These are phyloP conservation scores for Zoysia pacifica DNA, from an alignment of 176 grass and related monocot genomes.

Conservation along the genomic window DNA sequence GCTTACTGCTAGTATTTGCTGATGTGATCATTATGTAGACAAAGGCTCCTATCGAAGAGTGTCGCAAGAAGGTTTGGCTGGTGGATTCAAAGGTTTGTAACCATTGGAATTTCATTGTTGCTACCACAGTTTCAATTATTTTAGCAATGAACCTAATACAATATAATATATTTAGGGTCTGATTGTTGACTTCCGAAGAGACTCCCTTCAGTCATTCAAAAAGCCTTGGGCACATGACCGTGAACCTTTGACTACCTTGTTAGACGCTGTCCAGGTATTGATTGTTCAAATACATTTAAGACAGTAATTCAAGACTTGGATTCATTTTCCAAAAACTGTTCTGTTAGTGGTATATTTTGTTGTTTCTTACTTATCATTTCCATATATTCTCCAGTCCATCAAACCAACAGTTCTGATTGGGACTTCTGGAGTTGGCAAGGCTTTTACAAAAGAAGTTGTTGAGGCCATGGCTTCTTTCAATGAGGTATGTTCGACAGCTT, in stretches of 20 bases:
- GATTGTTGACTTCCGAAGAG: slow-evolving; percentile 74
- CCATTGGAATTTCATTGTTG: slow-evolving; percentile 8
- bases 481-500: slow-evolving; percentile 47
- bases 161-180: slow-evolving; percentile 72
- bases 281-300: slow-evolving; percentile 29
- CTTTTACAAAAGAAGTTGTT: slow-evolving; percentile 86
- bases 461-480: slow-evolving; percentile 93
- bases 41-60: slow-evolving; percentile 83
- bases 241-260: slow-evolving; percentile 67
- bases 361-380: slow-evolving; percentile 34
- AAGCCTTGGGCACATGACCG: slow-evolving; percentile 92
- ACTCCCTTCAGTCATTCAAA: slow-evolving; percentile 87
- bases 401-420: slow-evolving; percentile 97
- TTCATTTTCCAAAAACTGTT: slow-evolving; percentile 13
- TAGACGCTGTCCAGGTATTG: slow-evolving; percentile 81
- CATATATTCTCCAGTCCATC: slow-evolving; percentile 62
- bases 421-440: slow-evolving; percentile 83
- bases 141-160: slow-evolving; percentile 21
- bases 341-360: slow-evolving; percentile 18
- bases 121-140: slow-evolving; percentile 14
- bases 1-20: slow-evolving; percentile 27
- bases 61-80: slow-evolving; percentile 92
- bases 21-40: slow-evolving; percentile 58
- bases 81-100: slow-evolving; percentile 88
- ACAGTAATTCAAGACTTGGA: neutral